These are phyloP conservation scores for Jimgerdemannia flammicorona DNA, from an alignment of 192 early-diverging fungal genomes.

Conservation along the genomic window DNA sequence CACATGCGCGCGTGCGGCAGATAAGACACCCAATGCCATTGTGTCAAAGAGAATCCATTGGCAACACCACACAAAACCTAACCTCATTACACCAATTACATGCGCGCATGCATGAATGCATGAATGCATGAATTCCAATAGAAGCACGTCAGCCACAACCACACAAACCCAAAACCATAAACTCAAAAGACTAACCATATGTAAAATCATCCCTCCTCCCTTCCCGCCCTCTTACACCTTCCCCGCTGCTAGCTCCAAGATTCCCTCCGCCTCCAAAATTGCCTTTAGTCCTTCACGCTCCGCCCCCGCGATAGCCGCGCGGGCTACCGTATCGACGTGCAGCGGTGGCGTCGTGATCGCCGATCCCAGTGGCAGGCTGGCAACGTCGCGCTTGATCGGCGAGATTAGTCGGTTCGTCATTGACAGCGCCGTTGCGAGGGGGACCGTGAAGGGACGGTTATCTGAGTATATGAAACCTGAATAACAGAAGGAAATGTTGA, in stretches of 20 bases:
- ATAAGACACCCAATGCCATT: too few relatives aligned
- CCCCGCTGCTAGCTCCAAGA: slow-evolving; percentile 26
- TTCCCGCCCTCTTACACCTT: background rate
- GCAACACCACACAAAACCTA: too few relatives aligned
- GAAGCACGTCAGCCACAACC: too few relatives aligned
- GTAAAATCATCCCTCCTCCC: background rate
- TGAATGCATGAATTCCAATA: too few relatives aligned
- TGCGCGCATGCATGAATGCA: too few relatives aligned
- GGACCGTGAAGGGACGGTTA: slow-evolving; percentile 51
- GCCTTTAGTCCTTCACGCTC: slow-evolving; percentile 30
- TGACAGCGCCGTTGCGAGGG: slow-evolving; percentile 49
- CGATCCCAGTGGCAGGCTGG: slow-evolving; percentile 44
- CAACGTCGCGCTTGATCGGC: slow-evolving; percentile 16
- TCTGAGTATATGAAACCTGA: slow-evolving; percentile 59
- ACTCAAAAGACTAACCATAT: background rate
- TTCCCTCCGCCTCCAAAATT: slow-evolving; percentile 41
- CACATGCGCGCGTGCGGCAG: too few relatives aligned
- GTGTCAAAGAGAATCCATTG: too few relatives aligned
- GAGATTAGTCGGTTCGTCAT: background rate
- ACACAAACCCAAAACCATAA: background rate
- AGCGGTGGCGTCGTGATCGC: slow-evolving; percentile 38
- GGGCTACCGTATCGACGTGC: slow-evolving; percentile 41
- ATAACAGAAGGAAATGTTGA: slow-evolving; percentile 2
- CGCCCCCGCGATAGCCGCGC: slow-evolving; percentile 35
- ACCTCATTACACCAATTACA: too few relatives aligned